These are phyloP conservation scores for Caryocar brasiliense DNA, from an alignment of 441 rosid species.

Conservation along the genomic window DNA sequence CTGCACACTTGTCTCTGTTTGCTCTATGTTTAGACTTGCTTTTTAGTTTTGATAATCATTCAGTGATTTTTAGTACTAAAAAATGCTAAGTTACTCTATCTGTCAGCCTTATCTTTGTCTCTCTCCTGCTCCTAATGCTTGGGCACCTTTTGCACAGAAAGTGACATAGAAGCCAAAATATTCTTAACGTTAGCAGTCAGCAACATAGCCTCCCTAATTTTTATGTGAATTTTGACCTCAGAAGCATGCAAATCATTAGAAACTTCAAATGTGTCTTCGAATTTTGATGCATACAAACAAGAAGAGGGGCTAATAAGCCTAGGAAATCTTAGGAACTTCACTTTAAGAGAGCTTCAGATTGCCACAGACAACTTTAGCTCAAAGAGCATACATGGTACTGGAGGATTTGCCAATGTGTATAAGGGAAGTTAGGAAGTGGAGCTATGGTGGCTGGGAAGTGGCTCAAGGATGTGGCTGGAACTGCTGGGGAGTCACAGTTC, in stretches of 20 bases:
- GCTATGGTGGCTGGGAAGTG: conserved; percentile 70
- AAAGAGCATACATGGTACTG: conserved; percentile 67
- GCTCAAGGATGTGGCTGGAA: conserved; percentile 59
- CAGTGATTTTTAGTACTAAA: no score
- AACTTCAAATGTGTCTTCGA: not conserved
- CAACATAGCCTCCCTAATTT: not conserved
- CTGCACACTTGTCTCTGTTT: not conserved
- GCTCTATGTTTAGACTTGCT: no score
- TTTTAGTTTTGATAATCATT: no score
- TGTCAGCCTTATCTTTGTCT: conserved; percentile 44
- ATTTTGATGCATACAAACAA: conserved; percentile 44
- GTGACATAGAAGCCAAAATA: conserved; percentile 29
- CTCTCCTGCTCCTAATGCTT: conserved; percentile 33
- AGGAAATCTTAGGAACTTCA: conserved; percentile 65
- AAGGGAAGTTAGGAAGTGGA: conserved; percentile 65
- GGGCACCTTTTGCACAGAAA: conserved; percentile 43
- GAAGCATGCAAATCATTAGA: not conserved
- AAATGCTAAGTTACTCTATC: not conserved
- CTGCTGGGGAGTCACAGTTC: conserved; percentile 73
- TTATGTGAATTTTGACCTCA: not conserved
- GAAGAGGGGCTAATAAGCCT: conserved; percentile 54
- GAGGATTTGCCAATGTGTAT: conserved; percentile 89
- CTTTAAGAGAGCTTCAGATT: conserved; percentile 70
- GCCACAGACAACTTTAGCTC: conserved; percentile 74
- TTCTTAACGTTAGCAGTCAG: conserved; percentile 48